These are phyloP conservation scores for Paraphaeosphaeria minitans DNA, from an alignment of 2,329 filamentous ascomycete genomes.

Conservation along the genomic window DNA sequence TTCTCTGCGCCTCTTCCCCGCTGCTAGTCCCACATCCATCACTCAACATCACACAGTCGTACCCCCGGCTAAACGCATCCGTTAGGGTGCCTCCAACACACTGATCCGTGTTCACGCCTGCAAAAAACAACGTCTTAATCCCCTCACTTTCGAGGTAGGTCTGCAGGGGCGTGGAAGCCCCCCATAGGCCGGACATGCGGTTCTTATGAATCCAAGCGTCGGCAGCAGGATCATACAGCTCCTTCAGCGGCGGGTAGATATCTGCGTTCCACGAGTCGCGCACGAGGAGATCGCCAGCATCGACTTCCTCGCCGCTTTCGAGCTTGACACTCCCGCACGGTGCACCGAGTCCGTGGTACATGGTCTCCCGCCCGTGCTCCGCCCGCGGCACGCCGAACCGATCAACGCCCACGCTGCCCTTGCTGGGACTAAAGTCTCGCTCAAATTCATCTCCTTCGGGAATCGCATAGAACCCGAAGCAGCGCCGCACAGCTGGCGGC, in stretches of 20 bases:
- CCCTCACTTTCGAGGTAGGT: constrained; percentile 46
- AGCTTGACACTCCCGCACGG: constrained; percentile 27
- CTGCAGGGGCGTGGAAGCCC: constrained; percentile 40
- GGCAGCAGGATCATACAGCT: constrained; percentile 27
- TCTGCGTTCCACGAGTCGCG: constrained; percentile 50
- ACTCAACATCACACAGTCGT: constrained; percentile 49
- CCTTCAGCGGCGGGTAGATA: constrained; percentile 46
- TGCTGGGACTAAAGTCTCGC: constrained; percentile 14
- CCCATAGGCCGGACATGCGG: constrained; percentile 51
- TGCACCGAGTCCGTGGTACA: constrained; percentile 43
- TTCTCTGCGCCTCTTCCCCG: constrained; percentile 45
- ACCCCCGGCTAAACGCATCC: constrained; percentile 51
- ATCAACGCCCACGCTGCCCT: constrained; percentile 34
- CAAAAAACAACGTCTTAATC: constrained; percentile 48
- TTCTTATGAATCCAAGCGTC: constrained; percentile 49
- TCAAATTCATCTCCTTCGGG: constrained; percentile 22
- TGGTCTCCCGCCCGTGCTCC: constrained; percentile 19
- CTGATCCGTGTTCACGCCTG: constrained; percentile 52
- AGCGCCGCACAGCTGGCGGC: constrained; percentile 47
- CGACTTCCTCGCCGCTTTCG: constrained; percentile 26
- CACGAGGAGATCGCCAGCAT: constrained; percentile 47
- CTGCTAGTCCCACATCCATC: constrained; percentile 50
- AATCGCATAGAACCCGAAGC: constrained; percentile 41
- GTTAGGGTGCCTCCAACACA: constrained; percentile 50
- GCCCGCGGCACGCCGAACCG: constrained; percentile 32